These are phyloP conservation scores for Rhodotorula sp. DNA, from an alignment of 1,284 basidiomycete genomes.

Conservation along the genomic window DNA sequence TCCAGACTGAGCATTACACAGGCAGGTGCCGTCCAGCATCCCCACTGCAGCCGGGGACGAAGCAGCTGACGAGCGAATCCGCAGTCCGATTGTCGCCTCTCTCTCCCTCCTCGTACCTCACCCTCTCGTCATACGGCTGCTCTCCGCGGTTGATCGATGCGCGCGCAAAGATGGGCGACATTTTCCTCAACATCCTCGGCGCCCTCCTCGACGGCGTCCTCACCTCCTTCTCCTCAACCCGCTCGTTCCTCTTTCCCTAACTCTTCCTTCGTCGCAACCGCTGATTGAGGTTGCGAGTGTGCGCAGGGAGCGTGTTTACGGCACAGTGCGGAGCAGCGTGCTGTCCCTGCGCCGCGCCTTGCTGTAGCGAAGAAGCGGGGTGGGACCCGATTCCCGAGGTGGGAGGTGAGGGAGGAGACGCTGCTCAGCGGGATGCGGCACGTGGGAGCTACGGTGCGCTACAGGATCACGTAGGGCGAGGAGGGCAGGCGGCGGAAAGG, in stretches of 20 bases:
- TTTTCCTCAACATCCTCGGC: not conserved
- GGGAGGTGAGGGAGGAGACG: not conserved
- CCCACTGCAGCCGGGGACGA: too few species aligned
- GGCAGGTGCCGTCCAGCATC: too few species aligned
- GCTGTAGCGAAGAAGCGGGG: slow-evolving; percentile 7
- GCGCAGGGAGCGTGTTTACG: not conserved
- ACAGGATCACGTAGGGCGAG: too few species aligned
- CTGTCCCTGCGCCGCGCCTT: not conserved
- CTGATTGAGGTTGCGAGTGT: too few species aligned
- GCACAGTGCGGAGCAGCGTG: not conserved
- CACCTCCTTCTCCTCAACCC: not conserved
- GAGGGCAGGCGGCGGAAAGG: not conserved
- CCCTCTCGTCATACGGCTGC: not conserved
- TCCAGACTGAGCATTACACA: too few species aligned
- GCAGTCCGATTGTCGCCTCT: not conserved
- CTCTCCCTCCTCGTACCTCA: not conserved
- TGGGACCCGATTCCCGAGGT: slow-evolving; percentile 1
- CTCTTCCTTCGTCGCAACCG: too few species aligned
- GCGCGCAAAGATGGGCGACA: slow-evolving; percentile 1
- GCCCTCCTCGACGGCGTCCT: slow-evolving; percentile 11
- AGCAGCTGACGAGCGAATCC: too few species aligned
- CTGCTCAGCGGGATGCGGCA: not conserved
- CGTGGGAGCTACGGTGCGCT: not conserved
- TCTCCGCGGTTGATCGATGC: too few species aligned
- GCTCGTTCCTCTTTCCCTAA: not conserved